Conservation (phyloP, 768 basidiomycete genomes). For the Cyclocybe aegerita region DNA sequence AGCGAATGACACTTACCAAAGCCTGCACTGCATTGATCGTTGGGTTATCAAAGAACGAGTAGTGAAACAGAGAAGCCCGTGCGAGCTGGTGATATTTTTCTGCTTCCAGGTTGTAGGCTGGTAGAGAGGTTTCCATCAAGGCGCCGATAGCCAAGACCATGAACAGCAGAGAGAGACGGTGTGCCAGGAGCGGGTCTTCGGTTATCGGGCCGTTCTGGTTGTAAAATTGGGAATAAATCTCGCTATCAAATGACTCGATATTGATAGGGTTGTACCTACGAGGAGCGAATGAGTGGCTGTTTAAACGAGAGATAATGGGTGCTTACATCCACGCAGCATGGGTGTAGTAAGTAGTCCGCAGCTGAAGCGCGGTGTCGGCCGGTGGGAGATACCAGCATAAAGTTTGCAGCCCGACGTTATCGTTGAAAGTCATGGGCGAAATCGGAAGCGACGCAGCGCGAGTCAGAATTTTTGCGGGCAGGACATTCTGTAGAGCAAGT, state of each 20-base stretch:
- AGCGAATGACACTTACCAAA: conserved; percentile 41
- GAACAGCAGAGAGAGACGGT: conserved; percentile 63
- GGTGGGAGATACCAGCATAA: conserved; percentile 73
- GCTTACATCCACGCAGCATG: conserved; percentile 74
- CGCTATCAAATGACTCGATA: conserved; percentile 56
- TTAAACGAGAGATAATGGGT: conserved; percentile 2
- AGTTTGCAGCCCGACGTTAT: conserved; percentile 50
- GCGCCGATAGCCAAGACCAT: conserved; percentile 68
- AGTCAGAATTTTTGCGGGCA: conserved; percentile 62
- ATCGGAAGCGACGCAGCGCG: conserved; percentile 70
- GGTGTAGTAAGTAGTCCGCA: conserved; percentile 60
- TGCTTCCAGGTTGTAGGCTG: conserved; percentile 64
- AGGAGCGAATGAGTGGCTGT: conserved; percentile 8
- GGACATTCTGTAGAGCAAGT: conserved; percentile 48
- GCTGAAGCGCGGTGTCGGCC: conserved; percentile 54
- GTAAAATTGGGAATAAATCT: conserved; percentile 62
- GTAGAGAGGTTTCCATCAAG: conserved; percentile 54
- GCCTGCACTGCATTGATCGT: conserved; percentile 69
- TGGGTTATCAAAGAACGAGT: conserved; percentile 65
- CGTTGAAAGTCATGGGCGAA: conserved; percentile 36
- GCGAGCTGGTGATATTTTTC: conserved; percentile 72
- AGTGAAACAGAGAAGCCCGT: conserved; percentile 62
- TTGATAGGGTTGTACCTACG: conserved; percentile 68
- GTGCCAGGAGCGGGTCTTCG: conserved; percentile 54
- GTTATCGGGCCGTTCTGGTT: conserved; percentile 40